Conservation (phyloP, 202 grass and related monocot species). For the Schoenoplectus tabernaemontani region DNA sequence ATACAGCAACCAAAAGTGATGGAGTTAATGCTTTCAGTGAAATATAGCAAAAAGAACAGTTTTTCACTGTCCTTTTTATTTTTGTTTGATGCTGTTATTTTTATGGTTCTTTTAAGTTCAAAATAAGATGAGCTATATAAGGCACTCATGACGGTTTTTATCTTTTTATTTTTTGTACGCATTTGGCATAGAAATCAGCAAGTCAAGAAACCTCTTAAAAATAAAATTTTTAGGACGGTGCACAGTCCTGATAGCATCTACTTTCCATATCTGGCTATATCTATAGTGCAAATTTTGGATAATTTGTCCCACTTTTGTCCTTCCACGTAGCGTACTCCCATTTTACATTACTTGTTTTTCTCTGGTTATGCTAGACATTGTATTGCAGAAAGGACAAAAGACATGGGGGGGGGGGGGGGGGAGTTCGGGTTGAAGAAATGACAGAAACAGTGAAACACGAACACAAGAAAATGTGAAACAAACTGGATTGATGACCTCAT, state of each 20-base stretch:
- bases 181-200: background rate
- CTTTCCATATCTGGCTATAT: background rate
- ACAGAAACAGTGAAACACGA: background rate
- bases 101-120: background rate
- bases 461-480: background rate
- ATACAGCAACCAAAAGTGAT: conserved; percentile 58
- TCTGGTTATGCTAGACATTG: background rate
- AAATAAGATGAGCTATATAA: background rate
- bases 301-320: background rate
- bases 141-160: background rate
- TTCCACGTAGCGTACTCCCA: background rate
- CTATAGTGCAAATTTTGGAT: background rate
- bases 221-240: background rate
- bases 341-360: background rate
- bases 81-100: background rate
- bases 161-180: background rate
- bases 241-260: background rate
- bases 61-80: background rate
- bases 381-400: background rate
- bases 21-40: background rate
- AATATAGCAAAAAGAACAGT: background rate
- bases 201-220: background rate
- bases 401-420: too few species aligned
- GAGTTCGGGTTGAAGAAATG: too few species aligned
- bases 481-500: background rate